Percentiles rank a stretch among this genome's conserved stretches.
Conservation (phyloP, 2,329 filamentous ascomycete genomes). For the Pochonia chlamydosporia region DNA sequence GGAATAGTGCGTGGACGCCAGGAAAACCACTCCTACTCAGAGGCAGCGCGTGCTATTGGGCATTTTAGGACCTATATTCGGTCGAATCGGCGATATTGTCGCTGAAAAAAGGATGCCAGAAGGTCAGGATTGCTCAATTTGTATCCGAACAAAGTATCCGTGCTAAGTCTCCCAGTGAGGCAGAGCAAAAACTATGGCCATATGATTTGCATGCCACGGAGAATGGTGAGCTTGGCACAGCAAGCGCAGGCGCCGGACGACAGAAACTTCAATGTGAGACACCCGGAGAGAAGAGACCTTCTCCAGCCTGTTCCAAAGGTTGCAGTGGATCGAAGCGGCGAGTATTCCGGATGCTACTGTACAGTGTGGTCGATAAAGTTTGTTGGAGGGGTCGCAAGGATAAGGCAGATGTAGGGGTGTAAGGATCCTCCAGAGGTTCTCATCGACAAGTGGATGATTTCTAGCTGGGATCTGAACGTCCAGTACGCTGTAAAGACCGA, state of each 20-base stretch:
- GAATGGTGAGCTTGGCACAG: too few species aligned
- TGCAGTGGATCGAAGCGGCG: conserved; percentile 18
- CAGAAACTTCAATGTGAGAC: not conserved
- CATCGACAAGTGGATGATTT: not conserved
- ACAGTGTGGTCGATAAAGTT: conserved; percentile 18
- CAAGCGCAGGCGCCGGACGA: conserved; percentile 3
- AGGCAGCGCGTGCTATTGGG: too few species aligned
- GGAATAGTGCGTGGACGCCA: too few species aligned
- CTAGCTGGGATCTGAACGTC: not conserved
- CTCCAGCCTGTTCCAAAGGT: not conserved
- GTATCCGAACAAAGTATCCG: too few species aligned
- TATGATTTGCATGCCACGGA: too few species aligned
- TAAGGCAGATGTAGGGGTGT: conserved; percentile 9
- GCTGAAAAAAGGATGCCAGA: too few species aligned
- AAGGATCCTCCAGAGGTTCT: not conserved
- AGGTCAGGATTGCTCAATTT: too few species aligned
- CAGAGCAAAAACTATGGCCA: too few species aligned
- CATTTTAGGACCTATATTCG: too few species aligned
- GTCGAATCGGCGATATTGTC: too few species aligned
- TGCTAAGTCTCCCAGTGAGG: too few species aligned
- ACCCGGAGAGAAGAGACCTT: not conserved
- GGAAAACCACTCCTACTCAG: too few species aligned
- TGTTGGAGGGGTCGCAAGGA: conserved; percentile 12
- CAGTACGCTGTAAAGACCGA: not conserved
- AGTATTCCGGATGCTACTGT: conserved; percentile 22